Base-by-base conservation (phyloP, 192 early-diverging fungal species). In the Gaertneriomyces semiglobifer region DNA sequence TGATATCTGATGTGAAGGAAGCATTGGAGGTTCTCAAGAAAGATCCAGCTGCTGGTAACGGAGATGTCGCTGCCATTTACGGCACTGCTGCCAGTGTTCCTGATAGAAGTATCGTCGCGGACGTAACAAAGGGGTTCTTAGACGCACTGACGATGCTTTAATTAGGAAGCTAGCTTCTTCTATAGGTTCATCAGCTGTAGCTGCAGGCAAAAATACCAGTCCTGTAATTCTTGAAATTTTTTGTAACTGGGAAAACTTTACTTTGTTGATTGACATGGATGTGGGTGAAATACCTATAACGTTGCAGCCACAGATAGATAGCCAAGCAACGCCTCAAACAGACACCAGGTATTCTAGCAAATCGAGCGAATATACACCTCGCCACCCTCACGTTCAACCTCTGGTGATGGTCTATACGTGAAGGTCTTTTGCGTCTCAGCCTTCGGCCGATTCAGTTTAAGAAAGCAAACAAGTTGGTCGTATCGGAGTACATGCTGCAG, bases 31-130 rank as follows among this genome's bases (percentile, higher is more conserved):
- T 79, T 25, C 76, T 94, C 66, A 76, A 81, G 57, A 83, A 82
- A 7, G 76, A 91, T 62, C 92, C 92, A 6, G 74, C 77, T 14
- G 80, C 77, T 16, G 88, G 87, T 63, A 80, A 79, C 42, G 88
- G 89, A 19, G 89, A 87, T 0, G 86, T 90, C 6, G 90, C 94
- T 10, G 92, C 93, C 44, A 86, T 98, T 55, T 98, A 98, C 60
- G 95, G 95, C 40, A 91, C 92, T 73, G 92, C 93, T 8, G 89
- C 93, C 11, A 89, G 84, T 8, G 81, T 98, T 4, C 93, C 95
- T 0, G 91, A 95, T 62, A 77, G 88, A 11, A 86, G 83, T 16
- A 90, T 98, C 54, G 85, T 96, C 39, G 84, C 85, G 58, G 95
- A 98, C 63, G 89, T 98, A 39, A 85, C 89, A 42, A 69, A 77